phyloP scores from a whole-genome alignment of 768 basidiomycete species.

The Suillus subaureus region DNA sequence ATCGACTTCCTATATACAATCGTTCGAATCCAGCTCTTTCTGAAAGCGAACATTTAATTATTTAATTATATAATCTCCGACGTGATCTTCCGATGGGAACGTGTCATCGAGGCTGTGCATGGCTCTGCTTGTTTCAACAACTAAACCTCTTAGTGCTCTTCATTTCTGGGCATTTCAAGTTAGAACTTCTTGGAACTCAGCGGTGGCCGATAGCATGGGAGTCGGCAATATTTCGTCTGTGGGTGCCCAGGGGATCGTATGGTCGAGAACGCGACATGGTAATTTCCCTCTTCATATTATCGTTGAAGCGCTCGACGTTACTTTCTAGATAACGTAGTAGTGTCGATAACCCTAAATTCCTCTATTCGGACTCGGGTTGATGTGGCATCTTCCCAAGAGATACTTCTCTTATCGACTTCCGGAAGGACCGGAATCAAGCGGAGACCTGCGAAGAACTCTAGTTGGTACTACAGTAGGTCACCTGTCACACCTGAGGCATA shows the following conservation, averaged over 20 bases:
- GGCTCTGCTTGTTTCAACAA: background rate
- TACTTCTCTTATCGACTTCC: slow-evolving; percentile 4
- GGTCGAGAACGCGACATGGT: background rate
- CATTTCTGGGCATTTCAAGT: background rate
- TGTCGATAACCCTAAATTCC: background rate
- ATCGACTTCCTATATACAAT: background rate
- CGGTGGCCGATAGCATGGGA: too few relatives aligned
- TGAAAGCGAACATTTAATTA: background rate
- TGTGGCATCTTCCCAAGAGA: slow-evolving; percentile 1
- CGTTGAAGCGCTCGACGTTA: background rate
- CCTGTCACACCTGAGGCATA: background rate
- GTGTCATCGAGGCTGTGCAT: background rate
- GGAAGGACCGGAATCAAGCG: background rate
- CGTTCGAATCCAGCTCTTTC: background rate
- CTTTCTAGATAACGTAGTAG: background rate
- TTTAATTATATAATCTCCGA: background rate
- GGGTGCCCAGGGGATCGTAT: background rate
- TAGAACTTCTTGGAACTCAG: background rate
- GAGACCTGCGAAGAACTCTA: background rate
- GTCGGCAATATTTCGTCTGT: background rate
- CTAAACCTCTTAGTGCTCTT: background rate
- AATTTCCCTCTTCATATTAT: background rate
- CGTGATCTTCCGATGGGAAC: background rate
- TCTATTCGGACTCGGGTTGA: slow-evolving; percentile 1
- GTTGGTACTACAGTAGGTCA: background rate